These are phyloP conservation scores for Apiospora hydei DNA, from an alignment of 2,329 filamentous ascomycete species.

Conservation along the genomic window DNA sequence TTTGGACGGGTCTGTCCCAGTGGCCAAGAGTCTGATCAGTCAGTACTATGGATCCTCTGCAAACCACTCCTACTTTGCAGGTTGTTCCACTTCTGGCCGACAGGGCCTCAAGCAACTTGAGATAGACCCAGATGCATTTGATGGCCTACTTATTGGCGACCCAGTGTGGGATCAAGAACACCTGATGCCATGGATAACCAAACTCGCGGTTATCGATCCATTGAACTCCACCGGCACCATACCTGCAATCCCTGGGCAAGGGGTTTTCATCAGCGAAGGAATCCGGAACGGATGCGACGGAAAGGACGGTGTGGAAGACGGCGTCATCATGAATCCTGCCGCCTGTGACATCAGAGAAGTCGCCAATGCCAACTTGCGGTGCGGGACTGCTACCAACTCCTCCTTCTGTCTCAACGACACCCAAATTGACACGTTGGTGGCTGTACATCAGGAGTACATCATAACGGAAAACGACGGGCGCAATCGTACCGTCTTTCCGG, in stretches of 20 bases:
- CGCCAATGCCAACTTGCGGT: constrained; percentile 40
- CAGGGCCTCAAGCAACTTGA: constrained; percentile 64
- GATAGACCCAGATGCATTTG: constrained; percentile 61
- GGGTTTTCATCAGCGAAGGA: constrained; percentile 48
- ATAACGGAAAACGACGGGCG: constrained; percentile 27
- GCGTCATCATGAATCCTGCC: constrained; percentile 49
- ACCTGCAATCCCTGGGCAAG: constrained; percentile 40
- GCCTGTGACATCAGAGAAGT: constrained; percentile 46
- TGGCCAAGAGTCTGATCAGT: constrained; percentile 54
- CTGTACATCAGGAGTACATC: constrained; percentile 39
- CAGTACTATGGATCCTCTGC: constrained; percentile 54
- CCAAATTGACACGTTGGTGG: constrained; percentile 46
- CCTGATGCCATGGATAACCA: background rate
- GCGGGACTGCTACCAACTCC: constrained; percentile 22
- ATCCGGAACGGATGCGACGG: constrained; percentile 52
- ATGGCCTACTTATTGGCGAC: constrained; percentile 60
- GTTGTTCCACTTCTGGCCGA: constrained; percentile 66
- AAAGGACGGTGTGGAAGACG: constrained; percentile 51
- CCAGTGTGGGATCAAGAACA: constrained; percentile 44
- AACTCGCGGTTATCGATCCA: constrained; percentile 48
- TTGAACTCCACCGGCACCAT: constrained; percentile 50
- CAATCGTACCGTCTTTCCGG: constrained; percentile 36
- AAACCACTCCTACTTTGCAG: constrained; percentile 60
- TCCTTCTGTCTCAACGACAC: constrained; percentile 47
- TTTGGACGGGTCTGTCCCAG: constrained; percentile 56